A percentile compares a stretch with the other conserved stretches of the same genome.
These are phyloP conservation scores for Chrysoporthe deuterocubensis DNA, from an alignment of 2,329 filamentous ascomycete genomes.

Conservation along the genomic window DNA sequence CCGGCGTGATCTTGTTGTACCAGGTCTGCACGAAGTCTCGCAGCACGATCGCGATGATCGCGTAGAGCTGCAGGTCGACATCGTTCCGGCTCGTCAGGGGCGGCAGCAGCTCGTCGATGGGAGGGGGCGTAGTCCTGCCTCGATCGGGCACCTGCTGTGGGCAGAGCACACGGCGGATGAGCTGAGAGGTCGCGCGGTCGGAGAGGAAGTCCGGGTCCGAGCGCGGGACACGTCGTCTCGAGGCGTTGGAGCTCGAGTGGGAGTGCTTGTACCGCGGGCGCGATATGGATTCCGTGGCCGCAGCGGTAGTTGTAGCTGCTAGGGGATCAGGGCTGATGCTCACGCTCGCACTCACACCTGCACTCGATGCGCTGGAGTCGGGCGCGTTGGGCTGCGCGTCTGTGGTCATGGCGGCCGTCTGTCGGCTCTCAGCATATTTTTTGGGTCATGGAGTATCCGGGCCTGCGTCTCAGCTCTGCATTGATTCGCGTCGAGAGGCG, in stretches of 20 bases:
- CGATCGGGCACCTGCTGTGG: conserved; percentile 68
- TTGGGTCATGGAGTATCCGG: not conserved
- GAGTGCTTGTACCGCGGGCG: conserved; percentile 34
- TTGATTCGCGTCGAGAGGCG: not conserved
- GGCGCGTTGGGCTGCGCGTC: conserved; percentile 23
- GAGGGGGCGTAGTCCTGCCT: conserved; percentile 53
- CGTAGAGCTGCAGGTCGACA: conserved; percentile 91
- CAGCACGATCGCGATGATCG: conserved; percentile 85
- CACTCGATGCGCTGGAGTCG: conserved; percentile 22
- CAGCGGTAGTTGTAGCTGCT: conserved; percentile 10
- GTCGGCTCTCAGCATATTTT: conserved; percentile 21
- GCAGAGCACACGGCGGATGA: conserved; percentile 85
- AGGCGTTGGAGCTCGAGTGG: conserved; percentile 31
- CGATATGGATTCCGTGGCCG: conserved; percentile 33
- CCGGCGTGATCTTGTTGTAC: conserved; percentile 91
- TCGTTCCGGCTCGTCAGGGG: conserved; percentile 94
- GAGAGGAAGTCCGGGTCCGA: conserved; percentile 59
- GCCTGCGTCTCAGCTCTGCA: not conserved
- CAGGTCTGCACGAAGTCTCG: conserved; percentile 90
- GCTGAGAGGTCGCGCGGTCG: conserved; percentile 76
- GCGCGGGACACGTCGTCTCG: conserved; percentile 23
- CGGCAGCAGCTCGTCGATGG: conserved; percentile 82
- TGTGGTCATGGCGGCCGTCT: conserved; percentile 25
- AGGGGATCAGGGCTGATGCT: conserved; percentile 14
- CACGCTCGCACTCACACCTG: not conserved